phyloP scores from a whole-genome alignment of 768 basidiomycete species.

The Pisolithus marmoratus region DNA sequence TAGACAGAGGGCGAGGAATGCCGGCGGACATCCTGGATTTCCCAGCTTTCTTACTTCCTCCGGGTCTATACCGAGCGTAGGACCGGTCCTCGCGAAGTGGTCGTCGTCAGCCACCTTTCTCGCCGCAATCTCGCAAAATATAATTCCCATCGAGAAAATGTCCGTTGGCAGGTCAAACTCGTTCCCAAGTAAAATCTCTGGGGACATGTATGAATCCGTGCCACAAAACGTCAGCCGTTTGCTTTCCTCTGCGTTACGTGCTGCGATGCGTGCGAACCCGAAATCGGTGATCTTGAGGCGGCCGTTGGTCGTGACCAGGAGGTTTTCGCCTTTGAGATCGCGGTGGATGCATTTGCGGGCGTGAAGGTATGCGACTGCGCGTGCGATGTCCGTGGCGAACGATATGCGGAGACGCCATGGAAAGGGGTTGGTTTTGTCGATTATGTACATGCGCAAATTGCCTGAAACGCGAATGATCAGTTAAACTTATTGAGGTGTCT shows the following conservation, averaged over 20 bases:
- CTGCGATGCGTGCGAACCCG: slow-evolving; percentile 93
- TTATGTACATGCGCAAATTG: slow-evolving; percentile 88
- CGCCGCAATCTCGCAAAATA: slow-evolving; percentile 87
- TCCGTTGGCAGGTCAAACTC: slow-evolving; percentile 95
- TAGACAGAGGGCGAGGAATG: slow-evolving; percentile 70
- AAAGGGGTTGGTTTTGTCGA: slow-evolving; percentile 75
- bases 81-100: slow-evolving; percentile 71
- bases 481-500: slow-evolving; percentile 9
- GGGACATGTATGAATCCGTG: slow-evolving; percentile 96
- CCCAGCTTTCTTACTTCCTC: slow-evolving; percentile 67
- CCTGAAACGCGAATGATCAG: slow-evolving; percentile 17
- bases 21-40: slow-evolving; percentile 70
- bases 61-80: slow-evolving; percentile 70
- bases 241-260: slow-evolving; percentile 84
- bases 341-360: slow-evolving; percentile 86
- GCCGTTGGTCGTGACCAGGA: slow-evolving; percentile 91
- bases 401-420: slow-evolving; percentile 93
- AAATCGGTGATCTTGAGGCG: slow-evolving; percentile 99
- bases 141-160: slow-evolving; percentile 89
- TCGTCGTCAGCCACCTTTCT: slow-evolving; percentile 81
- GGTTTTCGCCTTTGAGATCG: slow-evolving; percentile 96
- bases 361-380: slow-evolving; percentile 96
- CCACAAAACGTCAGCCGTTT: slow-evolving; percentile 83
- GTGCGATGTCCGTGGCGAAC: slow-evolving; percentile 91
- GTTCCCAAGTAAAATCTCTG: slow-evolving; percentile 86